Evolutionary conservation across 352 stramenopile genomes (phyloP).

Genomic region (Thalassiosira ordinaria): DNA sequence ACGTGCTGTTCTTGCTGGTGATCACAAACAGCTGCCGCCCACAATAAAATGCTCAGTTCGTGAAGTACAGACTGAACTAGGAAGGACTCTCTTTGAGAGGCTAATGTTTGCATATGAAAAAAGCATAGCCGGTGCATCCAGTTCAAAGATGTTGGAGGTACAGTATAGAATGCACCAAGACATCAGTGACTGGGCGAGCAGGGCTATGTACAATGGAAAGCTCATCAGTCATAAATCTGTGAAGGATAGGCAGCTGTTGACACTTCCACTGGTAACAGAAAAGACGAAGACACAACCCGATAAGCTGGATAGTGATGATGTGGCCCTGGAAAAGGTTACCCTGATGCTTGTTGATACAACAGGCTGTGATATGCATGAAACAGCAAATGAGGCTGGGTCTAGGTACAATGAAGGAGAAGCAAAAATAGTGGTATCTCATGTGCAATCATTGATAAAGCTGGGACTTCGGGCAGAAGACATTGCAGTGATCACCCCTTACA

Average conservation of each 20-base stretch:
- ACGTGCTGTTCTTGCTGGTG: conserved; percentile 87
- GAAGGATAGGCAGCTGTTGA: conserved; percentile 85
- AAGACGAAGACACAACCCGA: conserved; percentile 4
- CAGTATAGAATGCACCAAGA: conserved; percentile 97
- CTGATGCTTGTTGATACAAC: conserved; percentile 94
- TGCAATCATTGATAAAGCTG: conserved; percentile 87
- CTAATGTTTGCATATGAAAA: conserved; percentile 84
- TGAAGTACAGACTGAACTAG: conserved; percentile 86
- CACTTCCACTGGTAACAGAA: conserved; percentile 85
- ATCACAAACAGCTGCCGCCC: conserved; percentile 97
- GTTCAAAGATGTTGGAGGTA: conserved; percentile 91
- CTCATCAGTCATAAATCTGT: conserved; percentile 86
- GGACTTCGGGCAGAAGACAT: conserved; percentile 92
- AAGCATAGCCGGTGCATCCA: conserved; percentile 15
- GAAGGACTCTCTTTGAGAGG: conserved; percentile 95
- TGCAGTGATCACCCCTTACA: conserved; percentile 94
- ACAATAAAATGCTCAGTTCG: conserved; percentile 93
- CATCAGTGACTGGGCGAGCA: conserved; percentile 95
- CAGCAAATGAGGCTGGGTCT: conserved; percentile 68
- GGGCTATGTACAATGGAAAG: conserved; percentile 92
- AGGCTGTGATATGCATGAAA: conserved; percentile 92
- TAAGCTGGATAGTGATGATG: conserved; percentile 4
- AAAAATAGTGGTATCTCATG: conserved; percentile 85
- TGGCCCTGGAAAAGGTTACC: conserved; percentile 21
- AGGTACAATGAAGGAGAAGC: conserved; percentile 84